phyloP scores from a whole-genome alignment of 2,329 filamentous ascomycete species.

The Diaporthe vexans region DNA sequence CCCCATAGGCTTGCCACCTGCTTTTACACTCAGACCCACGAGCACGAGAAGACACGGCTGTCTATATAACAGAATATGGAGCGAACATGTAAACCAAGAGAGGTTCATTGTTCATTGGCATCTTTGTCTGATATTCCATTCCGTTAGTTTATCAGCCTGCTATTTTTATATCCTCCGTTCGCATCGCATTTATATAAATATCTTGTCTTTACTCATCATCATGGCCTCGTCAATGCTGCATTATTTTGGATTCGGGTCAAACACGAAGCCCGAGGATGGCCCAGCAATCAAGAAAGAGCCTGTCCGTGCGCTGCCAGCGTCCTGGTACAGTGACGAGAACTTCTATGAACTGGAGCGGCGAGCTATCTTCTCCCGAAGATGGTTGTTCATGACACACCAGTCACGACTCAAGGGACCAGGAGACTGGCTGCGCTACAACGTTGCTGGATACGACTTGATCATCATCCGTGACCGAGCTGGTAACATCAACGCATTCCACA shows the following conservation, averaged over 20 bases:
- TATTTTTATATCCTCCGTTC: not conserved
- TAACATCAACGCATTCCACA: conserved; percentile 57
- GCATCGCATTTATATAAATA: not conserved
- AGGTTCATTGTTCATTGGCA: not conserved
- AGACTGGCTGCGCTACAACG: conserved; percentile 52
- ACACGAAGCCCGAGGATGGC: conserved; percentile 35
- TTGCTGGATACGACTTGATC: conserved; percentile 56
- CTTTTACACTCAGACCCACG: not conserved
- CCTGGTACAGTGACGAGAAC: conserved; percentile 57
- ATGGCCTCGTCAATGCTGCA: conserved; percentile 33
- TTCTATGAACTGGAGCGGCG: conserved; percentile 60
- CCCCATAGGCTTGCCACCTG: not conserved
- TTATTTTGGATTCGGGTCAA: conserved; percentile 32
- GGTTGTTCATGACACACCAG: conserved; percentile 53
- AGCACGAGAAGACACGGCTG: conserved; percentile 17
- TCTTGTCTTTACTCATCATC: not conserved
- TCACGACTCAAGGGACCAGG: conserved; percentile 53
- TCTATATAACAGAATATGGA: conserved; percentile 16
- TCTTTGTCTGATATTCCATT: not conserved
- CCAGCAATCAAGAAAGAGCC: conserved; percentile 45
- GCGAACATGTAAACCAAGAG: not conserved
- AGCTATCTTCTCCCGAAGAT: conserved; percentile 58
- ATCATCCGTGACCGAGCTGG: conserved; percentile 52
- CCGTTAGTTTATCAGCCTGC: not conserved
- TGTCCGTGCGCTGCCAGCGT: conserved; percentile 51